These are phyloP conservation scores for Botrytis medusae DNA, from an alignment of 2,329 filamentous ascomycete species.

Conservation along the genomic window DNA sequence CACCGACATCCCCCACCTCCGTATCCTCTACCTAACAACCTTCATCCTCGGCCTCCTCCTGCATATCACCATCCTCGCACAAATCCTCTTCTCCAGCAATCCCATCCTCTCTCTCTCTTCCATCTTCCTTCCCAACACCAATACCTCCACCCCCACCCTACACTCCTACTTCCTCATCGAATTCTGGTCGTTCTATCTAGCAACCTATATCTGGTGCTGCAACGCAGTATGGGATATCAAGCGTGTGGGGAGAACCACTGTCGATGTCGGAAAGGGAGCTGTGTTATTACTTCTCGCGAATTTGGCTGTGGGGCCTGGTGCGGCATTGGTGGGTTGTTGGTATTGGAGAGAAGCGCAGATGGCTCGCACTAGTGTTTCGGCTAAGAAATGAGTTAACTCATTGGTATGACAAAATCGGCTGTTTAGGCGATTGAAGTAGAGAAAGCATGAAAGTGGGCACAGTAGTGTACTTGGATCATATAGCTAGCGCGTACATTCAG, in stretches of 20 bases:
- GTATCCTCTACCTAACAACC: background rate
- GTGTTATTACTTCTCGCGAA: background rate
- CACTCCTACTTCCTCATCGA: background rate
- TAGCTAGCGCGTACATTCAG: no score
- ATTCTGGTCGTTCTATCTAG: conserved; percentile 6
- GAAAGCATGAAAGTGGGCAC: background rate
- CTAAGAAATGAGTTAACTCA: background rate
- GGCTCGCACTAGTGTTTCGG: conserved; percentile 5
- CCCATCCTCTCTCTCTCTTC: background rate
- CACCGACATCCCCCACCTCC: conserved; percentile 5
- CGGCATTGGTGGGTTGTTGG: conserved; percentile 18
- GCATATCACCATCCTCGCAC: background rate
- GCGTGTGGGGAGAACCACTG: background rate
- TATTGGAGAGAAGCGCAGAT: conserved; percentile 15
- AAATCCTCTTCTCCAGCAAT: background rate
- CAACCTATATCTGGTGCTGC: background rate
- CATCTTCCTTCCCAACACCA: background rate
- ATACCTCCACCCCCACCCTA: background rate
- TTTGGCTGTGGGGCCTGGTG: background rate
- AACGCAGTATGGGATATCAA: conserved; percentile 16
- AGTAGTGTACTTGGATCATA: background rate
- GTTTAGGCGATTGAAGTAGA: background rate
- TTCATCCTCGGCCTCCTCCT: background rate
- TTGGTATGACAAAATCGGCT: background rate
- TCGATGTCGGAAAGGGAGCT: conserved; percentile 9